Evolutionary conservation across 2,329 filamentous ascomycete genomes (phyloP).

Genomic region (Colletotrichum scovillei): DNA sequence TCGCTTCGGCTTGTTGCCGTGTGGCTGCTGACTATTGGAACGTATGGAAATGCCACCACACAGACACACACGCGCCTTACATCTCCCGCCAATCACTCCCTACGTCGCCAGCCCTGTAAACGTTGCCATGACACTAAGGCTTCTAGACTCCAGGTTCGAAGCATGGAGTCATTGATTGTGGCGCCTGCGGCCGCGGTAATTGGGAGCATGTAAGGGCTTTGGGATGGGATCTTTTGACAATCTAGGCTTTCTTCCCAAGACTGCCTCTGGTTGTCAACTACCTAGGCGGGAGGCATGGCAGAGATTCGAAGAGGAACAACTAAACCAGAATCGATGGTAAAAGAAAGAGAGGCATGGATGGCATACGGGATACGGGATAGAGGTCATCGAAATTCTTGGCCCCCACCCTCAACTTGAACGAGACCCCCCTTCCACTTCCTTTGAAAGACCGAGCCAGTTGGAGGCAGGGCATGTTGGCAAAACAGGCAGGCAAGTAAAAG

Average conservation of each 20-base stretch:
- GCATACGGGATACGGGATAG: no score
- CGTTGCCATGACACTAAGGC: constrained; percentile 22
- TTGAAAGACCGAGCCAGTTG: background rate
- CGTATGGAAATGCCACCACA: constrained; percentile 16
- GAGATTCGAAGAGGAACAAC: no score
- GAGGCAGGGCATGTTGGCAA: background rate
- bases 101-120: constrained; percentile 20
- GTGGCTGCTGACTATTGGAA: constrained; percentile 34
- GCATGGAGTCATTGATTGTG: constrained; percentile 6
- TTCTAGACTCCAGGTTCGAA: constrained; percentile 24
- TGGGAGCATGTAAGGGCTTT: constrained; percentile 1
- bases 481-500: constrained; percentile 1
- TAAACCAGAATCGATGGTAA: background rate
- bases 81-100: background rate
- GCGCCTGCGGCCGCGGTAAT: constrained; percentile 25
- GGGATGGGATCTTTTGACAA: background rate
- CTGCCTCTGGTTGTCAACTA: background rate
- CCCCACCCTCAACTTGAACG: background rate
- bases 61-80: constrained; percentile 2
- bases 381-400: background rate
- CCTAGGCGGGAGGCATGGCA: background rate
- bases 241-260: background rate
- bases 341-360: background rate
- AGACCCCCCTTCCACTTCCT: background rate
- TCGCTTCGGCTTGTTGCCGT: constrained; percentile 26